A percentile compares a stretch with the other conserved stretches of the same genome.
These are phyloP conservation scores for Argentina anserina DNA, from an alignment of 306 rosid genomes.

Conservation along the genomic window DNA sequence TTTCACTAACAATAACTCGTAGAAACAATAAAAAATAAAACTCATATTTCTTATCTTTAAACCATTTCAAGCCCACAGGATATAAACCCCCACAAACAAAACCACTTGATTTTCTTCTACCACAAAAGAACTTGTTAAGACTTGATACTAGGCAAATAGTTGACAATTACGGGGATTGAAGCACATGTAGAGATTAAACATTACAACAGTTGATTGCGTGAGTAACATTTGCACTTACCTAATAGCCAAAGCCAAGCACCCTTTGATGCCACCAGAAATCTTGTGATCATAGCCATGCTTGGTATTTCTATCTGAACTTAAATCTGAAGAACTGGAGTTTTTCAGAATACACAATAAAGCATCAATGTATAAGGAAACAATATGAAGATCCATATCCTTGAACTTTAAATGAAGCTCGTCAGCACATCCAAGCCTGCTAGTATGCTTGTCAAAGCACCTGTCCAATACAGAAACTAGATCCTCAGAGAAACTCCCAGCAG, in stretches of 20 bases:
- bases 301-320: slow-evolving; percentile 28
- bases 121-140: neutral
- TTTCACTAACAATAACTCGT: neutral
- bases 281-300: slow-evolving; percentile 23
- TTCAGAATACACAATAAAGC: slow-evolving; percentile 49
- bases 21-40: neutral
- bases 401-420: slow-evolving; percentile 29
- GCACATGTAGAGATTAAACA: neutral
- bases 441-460: slow-evolving; percentile 45
- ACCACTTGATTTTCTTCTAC: neutral
- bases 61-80: neutral
- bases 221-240: slow-evolving; percentile 41
- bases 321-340: slow-evolving; percentile 36
- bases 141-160: neutral
- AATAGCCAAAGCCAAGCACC: slow-evolving; percentile 44
- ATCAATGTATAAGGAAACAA: slow-evolving; percentile 49
- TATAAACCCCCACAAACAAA: neutral
- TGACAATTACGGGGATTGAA: neutral
- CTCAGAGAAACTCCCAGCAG: slow-evolving; percentile 42
- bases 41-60: neutral
- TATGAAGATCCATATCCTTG: slow-evolving; percentile 33
- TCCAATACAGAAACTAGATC: slow-evolving; percentile 42
- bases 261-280: slow-evolving; percentile 27
- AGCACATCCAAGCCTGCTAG: slow-evolving; percentile 24
- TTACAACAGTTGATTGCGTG: neutral